phyloP scores from a whole-genome alignment of 1,284 basidiomycete species.

The Rhodotorula sp. region DNA sequence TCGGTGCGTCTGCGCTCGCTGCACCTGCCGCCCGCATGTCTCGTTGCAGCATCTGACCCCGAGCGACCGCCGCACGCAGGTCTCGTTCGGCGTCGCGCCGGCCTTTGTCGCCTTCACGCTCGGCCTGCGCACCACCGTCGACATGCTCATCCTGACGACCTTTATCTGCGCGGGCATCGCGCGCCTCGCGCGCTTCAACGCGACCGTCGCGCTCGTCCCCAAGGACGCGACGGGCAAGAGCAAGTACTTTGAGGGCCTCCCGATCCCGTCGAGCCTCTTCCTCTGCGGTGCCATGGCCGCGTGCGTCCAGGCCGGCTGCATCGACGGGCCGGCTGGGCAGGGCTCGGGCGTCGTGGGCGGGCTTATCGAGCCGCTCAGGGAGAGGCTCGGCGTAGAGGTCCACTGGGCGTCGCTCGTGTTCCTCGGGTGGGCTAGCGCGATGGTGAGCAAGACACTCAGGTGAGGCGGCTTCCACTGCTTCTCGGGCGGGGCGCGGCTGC shows the following conservation, averaged over 20 bases:
- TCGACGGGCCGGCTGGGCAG: constrained; percentile 54
- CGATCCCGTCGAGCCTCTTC: constrained; percentile 86
- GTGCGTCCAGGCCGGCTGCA: constrained; percentile 80
- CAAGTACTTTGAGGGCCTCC: constrained; percentile 95
- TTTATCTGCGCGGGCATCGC: constrained; percentile 97
- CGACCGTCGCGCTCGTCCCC: constrained; percentile 91
- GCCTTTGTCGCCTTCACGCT: constrained; percentile 83
- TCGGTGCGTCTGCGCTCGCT: constrained; percentile 60
- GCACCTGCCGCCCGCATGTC: background rate
- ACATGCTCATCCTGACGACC: constrained; percentile 79
- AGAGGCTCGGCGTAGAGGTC: constrained; percentile 63
- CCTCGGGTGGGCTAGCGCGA: constrained; percentile 81
- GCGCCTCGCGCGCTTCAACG: constrained; percentile 95
- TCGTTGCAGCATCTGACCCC: background rate
- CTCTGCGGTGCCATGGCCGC: constrained; percentile 79
- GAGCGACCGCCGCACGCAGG: constrained; percentile 51
- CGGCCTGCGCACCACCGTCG: constrained; percentile 84
- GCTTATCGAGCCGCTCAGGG: constrained; percentile 23
- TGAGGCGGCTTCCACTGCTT: background rate
- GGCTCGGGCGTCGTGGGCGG: constrained; percentile 30
- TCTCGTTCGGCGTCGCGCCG: constrained; percentile 97
- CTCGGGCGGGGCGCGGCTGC: fast-evolving
- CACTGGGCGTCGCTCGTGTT: constrained; percentile 74
- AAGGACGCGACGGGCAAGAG: constrained; percentile 85
- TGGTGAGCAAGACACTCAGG: constrained; percentile 88